Evolutionary conservation across 352 stramenopile genomes (phyloP).

Genomic region (Plasmopara muralis): DNA sequence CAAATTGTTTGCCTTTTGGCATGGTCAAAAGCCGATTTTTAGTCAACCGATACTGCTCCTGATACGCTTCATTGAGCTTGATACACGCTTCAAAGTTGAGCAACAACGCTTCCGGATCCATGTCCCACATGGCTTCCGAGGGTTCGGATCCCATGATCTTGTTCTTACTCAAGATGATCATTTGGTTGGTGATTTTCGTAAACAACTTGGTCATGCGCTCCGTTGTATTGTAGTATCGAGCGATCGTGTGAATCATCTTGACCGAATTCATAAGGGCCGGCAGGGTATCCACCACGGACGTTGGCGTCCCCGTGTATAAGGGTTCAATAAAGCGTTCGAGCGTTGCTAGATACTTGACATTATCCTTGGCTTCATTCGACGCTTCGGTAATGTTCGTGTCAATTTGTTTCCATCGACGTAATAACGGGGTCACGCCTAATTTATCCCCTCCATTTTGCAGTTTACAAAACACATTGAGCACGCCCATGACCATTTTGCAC

Average conservation of each 20-base stretch:
- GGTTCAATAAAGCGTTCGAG: conserved; percentile 84
- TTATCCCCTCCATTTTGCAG: conserved; percentile 63
- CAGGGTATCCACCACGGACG: conserved; percentile 60
- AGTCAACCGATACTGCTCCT: conserved; percentile 84
- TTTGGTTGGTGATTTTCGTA: conserved; percentile 89
- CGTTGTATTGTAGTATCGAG: conserved; percentile 86
- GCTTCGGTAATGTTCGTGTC: conserved; percentile 84
- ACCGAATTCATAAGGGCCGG: conserved; percentile 86
- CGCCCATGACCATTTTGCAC: conserved; percentile 80
- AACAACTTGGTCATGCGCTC: conserved; percentile 89
- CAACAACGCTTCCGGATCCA: conserved; percentile 61
- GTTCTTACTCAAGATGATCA: conserved; percentile 78
- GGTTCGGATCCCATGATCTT: conserved; percentile 50
- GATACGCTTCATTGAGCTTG: conserved; percentile 87
- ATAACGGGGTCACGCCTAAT: conserved; percentile 46
- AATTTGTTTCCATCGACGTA: conserved; percentile 85
- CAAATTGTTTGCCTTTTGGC: conserved; percentile 87
- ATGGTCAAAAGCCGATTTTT: conserved; percentile 87
- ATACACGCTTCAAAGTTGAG: conserved; percentile 69
- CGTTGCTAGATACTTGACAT: conserved; percentile 81
- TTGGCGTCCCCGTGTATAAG: conserved; percentile 56
- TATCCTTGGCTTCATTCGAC: conserved; percentile 81
- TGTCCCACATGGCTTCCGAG: conserved; percentile 67
- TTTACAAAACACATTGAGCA: conserved; percentile 80
- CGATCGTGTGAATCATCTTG: conserved; percentile 89